These are phyloP conservation scores for Cyclotella baltica DNA, from an alignment of 108 stramenopile genomes.

Conservation along the genomic window DNA sequence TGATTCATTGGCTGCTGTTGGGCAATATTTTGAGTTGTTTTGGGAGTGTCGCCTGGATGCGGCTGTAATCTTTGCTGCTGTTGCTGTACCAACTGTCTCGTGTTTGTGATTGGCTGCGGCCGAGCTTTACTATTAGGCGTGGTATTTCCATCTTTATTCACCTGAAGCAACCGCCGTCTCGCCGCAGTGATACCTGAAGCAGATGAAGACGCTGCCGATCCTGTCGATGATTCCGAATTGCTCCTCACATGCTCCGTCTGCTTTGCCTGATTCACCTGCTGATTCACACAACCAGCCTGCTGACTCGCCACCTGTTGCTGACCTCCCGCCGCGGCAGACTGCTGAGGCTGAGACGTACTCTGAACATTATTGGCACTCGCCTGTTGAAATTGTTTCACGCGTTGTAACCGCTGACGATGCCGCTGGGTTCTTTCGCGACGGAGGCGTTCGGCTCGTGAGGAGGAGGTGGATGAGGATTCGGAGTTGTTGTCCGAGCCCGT, in stretches of 20 bases:
- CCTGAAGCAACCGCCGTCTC: conserved; percentile 10
- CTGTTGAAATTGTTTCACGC: conserved; percentile 51
- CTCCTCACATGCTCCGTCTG: neutral
- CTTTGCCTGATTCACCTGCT: conserved; percentile 3
- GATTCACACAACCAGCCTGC: neutral
- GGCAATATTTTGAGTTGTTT: neutral
- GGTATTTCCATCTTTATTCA: neutral
- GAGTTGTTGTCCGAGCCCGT: conserved; percentile 18
- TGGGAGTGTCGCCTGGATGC: neutral
- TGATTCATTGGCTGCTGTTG: neutral
- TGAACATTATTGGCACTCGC: conserved; percentile 3
- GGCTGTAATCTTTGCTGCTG: conserved; percentile 2
- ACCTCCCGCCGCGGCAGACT: neutral
- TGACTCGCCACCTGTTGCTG: neutral
- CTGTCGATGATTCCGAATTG: conserved; percentile 4
- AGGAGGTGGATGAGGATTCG: conserved; percentile 19
- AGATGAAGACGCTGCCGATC: conserved; percentile 14
- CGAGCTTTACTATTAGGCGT: neutral
- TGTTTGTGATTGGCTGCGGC: neutral
- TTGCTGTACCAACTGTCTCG: conserved; percentile 19
- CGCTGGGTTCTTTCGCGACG: conserved; percentile 46
- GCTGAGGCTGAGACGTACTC: conserved; percentile 7
- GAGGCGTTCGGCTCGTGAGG: conserved; percentile 35
- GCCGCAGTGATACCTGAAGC: conserved; percentile 16
- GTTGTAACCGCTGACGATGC: conserved; percentile 46